These are phyloP conservation scores for Scenedesmus sp. DNA, from an alignment of 163 green algal genomes.

Conservation along the genomic window DNA sequence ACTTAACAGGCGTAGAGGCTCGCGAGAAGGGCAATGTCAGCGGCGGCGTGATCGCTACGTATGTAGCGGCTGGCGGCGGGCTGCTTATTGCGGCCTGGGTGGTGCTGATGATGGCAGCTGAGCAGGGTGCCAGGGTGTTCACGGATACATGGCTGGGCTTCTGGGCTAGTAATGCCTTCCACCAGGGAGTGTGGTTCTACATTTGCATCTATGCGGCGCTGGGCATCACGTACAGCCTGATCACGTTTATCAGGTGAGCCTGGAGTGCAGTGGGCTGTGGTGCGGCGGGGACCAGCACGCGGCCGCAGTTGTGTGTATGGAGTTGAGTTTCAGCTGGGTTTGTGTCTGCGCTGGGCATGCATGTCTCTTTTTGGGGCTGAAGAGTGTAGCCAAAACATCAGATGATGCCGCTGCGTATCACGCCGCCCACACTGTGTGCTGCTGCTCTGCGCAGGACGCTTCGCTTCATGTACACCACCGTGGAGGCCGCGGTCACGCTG, in stretches of 20 bases:
- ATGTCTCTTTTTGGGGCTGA: background rate
- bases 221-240: slow-evolving; percentile 59
- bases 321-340: background rate
- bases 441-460: slow-evolving; percentile 38
- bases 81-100: slow-evolving; percentile 40
- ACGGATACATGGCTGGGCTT: slow-evolving; percentile 66
- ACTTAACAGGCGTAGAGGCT: slow-evolving; percentile 61
- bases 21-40: slow-evolving; percentile 63
- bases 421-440: background rate
- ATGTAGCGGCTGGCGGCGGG: slow-evolving; percentile 58
- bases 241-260: slow-evolving; percentile 57
- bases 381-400: background rate
- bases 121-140: slow-evolving; percentile 68
- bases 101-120: slow-evolving; percentile 55
- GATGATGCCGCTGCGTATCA: no score
- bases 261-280: background rate
- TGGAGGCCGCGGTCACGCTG: slow-evolving; percentile 64
- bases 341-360: background rate
- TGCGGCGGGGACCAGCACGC: background rate
- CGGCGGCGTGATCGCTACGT: slow-evolving; percentile 53
- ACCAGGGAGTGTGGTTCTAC: slow-evolving; percentile 63
- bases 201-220: slow-evolving; percentile 71
- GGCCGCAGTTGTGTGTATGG: background rate
- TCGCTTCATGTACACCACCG: slow-evolving; percentile 64
- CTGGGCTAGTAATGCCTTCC: slow-evolving; percentile 51